Evolutionary conservation across 768 basidiomycete species (phyloP).

Genomic region (Podaxis sp.): DNA sequence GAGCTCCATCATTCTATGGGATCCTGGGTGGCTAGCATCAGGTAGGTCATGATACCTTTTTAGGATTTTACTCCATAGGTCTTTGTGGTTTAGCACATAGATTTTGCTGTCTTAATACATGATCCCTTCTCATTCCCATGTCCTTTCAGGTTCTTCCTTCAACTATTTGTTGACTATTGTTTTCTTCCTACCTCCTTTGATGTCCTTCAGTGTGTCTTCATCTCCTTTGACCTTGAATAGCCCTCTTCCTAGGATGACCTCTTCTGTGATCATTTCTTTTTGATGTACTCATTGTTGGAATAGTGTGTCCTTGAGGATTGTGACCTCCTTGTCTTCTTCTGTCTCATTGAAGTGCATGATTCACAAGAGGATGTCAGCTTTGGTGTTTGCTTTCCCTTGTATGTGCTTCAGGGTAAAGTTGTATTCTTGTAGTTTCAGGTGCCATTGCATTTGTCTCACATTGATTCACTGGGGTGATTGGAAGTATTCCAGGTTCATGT

Average conservation of each 20-base stretch:
- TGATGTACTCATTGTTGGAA: no score
- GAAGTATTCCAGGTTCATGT: conserved; percentile 22
- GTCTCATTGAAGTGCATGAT: no score
- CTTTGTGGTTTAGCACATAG: not conserved
- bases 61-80: not conserved
- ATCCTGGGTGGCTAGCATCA: no score
- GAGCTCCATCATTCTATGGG: not conserved
- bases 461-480: not conserved
- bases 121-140: not conserved
- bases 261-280: no score
- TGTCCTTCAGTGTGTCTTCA: not conserved
- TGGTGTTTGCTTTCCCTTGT: not conserved
- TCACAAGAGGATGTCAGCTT: no score
- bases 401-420: not conserved
- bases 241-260: no score
- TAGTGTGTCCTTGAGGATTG: no score
- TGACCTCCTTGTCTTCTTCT: no score
- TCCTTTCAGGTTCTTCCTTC: not conserved
- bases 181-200: no score
- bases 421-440: not conserved
- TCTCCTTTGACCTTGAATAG: not conserved
- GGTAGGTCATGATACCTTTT: not conserved
- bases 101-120: not conserved
- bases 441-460: not conserved
- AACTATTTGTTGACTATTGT: not conserved